A percentile compares a stretch with the other conserved stretches of the same genome.
These are phyloP conservation scores for Penstemon davidsonii DNA, from an alignment of 257 asterid genomes.

Conservation along the genomic window DNA sequence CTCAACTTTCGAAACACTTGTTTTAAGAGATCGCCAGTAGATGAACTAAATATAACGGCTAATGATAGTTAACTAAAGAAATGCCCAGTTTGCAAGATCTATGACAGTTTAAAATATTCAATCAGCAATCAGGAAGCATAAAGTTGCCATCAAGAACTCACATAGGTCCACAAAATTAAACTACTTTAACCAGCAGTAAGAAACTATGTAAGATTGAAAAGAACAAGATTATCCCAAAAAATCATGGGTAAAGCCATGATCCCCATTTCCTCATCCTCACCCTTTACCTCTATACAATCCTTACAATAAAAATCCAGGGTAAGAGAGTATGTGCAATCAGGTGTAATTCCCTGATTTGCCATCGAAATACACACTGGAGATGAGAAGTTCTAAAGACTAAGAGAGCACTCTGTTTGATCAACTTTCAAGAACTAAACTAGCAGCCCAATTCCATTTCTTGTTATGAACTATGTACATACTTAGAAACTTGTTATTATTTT, in stretches of 20 bases:
- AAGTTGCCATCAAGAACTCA: neutral
- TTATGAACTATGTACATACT: neutral
- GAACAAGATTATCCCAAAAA: constrained; percentile 1
- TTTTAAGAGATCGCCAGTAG: neutral
- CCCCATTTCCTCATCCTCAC: neutral
- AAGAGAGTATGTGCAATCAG: neutral
- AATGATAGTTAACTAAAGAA: neutral
- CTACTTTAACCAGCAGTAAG: neutral
- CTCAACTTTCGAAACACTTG: neutral
- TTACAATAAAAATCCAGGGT: neutral
- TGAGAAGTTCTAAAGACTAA: neutral
- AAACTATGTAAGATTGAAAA: neutral
- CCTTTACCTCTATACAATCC: neutral
- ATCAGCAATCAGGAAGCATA: neutral
- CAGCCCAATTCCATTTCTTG: neutral
- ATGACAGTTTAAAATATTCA: neutral
- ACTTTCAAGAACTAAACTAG: constrained; percentile 2
- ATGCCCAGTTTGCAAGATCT: neutral
- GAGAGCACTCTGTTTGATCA: constrained; percentile 1
- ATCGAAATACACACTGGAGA: neutral
- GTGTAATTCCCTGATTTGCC: constrained; percentile 1
- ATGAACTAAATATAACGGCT: neutral
- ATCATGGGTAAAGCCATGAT: neutral
- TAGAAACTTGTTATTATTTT: neutral
- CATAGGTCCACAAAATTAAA: neutral